A percentile compares a stretch with the other conserved stretches of the same genome.
Evolutionary conservation across 768 basidiomycete species (phyloP).

Genomic region (Lentinus brumalis): DNA sequence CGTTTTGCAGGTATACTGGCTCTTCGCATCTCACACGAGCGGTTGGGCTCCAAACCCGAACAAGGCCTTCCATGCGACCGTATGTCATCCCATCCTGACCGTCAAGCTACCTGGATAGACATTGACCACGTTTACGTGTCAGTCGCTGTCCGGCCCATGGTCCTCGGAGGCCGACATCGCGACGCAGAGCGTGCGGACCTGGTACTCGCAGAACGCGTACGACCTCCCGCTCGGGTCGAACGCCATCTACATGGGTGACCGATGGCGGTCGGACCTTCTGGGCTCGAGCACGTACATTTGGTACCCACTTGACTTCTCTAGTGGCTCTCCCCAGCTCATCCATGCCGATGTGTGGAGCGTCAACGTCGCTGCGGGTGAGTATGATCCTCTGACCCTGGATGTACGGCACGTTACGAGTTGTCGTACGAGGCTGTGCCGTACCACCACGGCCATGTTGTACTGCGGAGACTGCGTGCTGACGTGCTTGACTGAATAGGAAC

Average conservation of each 20-base stretch:
- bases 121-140: background rate
- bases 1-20: constrained; percentile 47
- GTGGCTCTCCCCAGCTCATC: constrained; percentile 56
- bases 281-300: constrained; percentile 64
- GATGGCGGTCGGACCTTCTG: constrained; percentile 55
- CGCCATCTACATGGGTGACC: constrained; percentile 66
- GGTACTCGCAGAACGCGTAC: constrained; percentile 62
- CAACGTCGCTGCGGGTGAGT: constrained; percentile 45
- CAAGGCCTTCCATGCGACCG: constrained; percentile 56
- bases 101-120: background rate
- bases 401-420: background rate
- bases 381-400: no score
- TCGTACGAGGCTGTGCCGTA: background rate
- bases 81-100: constrained; percentile 27
- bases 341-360: constrained; percentile 60
- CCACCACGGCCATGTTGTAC: background rate
- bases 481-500: constrained; percentile 36
- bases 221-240: constrained; percentile 51
- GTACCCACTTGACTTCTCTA: constrained; percentile 58
- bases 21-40: constrained; percentile 60
- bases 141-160: constrained; percentile 59
- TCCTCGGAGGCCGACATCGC: constrained; percentile 59
- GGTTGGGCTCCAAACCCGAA: constrained; percentile 64
- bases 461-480: background rate
- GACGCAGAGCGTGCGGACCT: constrained; percentile 51